phyloP scores from a whole-genome alignment of 805 yeast species.

The Nakazawaea holstii region DNA sequence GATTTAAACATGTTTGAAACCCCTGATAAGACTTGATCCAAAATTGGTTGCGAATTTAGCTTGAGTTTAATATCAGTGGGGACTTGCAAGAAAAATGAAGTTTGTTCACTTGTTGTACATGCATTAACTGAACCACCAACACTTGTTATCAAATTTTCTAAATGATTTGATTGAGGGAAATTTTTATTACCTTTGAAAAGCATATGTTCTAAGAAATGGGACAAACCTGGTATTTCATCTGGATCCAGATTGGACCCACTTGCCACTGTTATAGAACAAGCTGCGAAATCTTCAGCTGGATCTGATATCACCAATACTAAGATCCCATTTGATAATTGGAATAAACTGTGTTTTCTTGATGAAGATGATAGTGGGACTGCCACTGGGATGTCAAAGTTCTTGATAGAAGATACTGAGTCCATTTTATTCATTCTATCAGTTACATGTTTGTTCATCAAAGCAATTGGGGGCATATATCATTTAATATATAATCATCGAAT shows the following conservation, averaged over 20 bases:
- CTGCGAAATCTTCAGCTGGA: slow-evolving; percentile 54
- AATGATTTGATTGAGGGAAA: slow-evolving; percentile 42
- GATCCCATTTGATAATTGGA: slow-evolving; percentile 64
- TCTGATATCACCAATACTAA: slow-evolving; percentile 69
- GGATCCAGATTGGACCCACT: slow-evolving; percentile 85
- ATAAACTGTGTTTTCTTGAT: slow-evolving; percentile 35
- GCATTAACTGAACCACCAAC: slow-evolving; percentile 64
- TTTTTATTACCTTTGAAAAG: slow-evolving; percentile 50
- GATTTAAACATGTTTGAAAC: slow-evolving; percentile 46
- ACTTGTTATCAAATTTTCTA: slow-evolving; percentile 36
- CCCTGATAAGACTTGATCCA: slow-evolving; percentile 39
- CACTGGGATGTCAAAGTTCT: background rate
- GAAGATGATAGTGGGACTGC: slow-evolving; percentile 29
- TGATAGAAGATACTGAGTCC: background rate
- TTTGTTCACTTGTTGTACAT: slow-evolving; percentile 60
- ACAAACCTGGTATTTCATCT: slow-evolving; percentile 64
- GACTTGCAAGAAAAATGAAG: slow-evolving; percentile 58
- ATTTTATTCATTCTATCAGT: too few species aligned
- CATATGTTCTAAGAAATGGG: slow-evolving; percentile 87
- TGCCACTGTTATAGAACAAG: slow-evolving; percentile 71
- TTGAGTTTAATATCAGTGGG: slow-evolving; percentile 33
- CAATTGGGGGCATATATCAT: too few species aligned
- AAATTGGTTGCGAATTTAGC: slow-evolving; percentile 25
- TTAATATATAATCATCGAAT: too few species aligned
- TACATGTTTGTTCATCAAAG: too few species aligned